Evolutionary conservation across 2,329 filamentous ascomycete species (phyloP), one percentile per base, ranked within the genome.

Genomic region (Alternaria burnsii): DNA sequence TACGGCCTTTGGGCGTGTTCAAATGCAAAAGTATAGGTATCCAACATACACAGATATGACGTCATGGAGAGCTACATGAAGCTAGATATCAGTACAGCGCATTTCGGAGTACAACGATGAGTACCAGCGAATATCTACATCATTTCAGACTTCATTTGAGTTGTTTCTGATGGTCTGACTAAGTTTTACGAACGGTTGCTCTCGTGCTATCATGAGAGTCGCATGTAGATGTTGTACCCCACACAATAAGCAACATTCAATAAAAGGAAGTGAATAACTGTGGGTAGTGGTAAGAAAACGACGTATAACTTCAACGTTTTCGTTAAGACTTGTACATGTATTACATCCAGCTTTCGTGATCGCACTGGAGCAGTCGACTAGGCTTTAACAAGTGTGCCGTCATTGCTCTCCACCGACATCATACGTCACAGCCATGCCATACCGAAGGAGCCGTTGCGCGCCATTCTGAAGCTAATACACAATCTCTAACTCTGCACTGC

Each of bases 361-460:
- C 6, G 24, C 24, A 26, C 24, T 26, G 24, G 24, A 26, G 24
- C 24, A 7, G 32, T 51, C 34, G 42, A 32, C 26, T 20, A 46
- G 48, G 47, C 24, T 20, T 46, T 20, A 36, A 38, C 30, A 26
- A 40, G 28, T 12, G 58, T 61, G 59, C 59, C 55, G 54, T 61
- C 55, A 58, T 58, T 32, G 55, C 50, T 59, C 63, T 68, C 65
- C 66, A 65, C 61, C 50, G 58, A 57, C 46, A 41, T 66, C 38
- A 41, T 41, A 61, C 71, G 71, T 74, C 71, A 73, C 66, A 55
- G 51, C 40, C 58, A 68, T 70, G 58, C 52, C 62, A 70, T 61
- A 57, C 47, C 51, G 38, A 63, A 61, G 43, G 38, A 52, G 47
- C 53, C 34, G 40, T 59, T 52, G 42, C 52, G 38, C 41, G 34